Evolutionary conservation across 306 rosid genomes (phyloP), one percentile per base, ranked within the genome.

Genomic region (Trifolium subterraneum): DNA sequence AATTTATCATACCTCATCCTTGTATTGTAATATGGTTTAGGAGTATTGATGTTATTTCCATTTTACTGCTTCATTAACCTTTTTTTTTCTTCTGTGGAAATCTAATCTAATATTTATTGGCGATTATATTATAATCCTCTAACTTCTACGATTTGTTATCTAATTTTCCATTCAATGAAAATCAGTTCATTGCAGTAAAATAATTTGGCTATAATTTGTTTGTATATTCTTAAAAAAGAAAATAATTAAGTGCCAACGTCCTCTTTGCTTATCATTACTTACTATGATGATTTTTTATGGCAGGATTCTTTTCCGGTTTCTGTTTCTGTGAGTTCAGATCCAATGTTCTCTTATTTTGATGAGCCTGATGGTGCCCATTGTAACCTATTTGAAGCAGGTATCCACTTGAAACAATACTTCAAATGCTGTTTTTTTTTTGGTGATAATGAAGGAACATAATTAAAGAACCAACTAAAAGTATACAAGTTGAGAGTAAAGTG

Each of bases 351-450:
- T 73, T 47, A 55, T 63, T 51, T 35, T 51, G 7, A 45, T 25
- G 39, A 18, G 38, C 18, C 79, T 45, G 44, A 29, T 38, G 63
- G 55, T 15, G 45, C 36, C 55, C 67, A 5, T 14, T 60, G 47
- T 55, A 33, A 78, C 22, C 62, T 18, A 55, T 70, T 63, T 47
- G 83, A 74, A 42, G 60, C 38, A 70, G 83, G 86, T 83, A 74
- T 22, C 31, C 13, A 52, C 50, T 55, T 68, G 44, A 60, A 68
- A 39, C 22, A 20, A 6, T 65, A 54, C 19, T 70, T 33, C 18
- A n/a, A 14, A 20, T 66, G 11, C 31, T 36, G 3, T 63, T 70
- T 7, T 70, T 33, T 62, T 56, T 69, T 56, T 36, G 23, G 9
- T 4, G 52, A 64, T 29, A 27, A 58, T 20, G 15, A 13, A 31